Conservation (phyloP, 495 filamentous ascomycete species). For the Tricharina praecox region DNA sequence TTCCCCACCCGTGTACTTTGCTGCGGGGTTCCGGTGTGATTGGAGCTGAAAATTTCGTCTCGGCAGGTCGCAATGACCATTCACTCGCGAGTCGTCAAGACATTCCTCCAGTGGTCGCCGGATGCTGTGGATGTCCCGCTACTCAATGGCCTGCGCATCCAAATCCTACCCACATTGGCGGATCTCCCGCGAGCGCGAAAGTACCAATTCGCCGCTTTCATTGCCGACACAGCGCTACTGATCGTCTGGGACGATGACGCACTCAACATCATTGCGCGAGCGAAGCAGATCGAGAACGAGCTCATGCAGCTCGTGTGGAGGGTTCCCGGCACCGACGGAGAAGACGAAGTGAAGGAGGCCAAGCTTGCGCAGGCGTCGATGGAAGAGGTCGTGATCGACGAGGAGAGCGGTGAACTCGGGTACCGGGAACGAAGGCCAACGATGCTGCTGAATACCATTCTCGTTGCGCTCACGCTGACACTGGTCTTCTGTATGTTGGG, state of each 20-base stretch:
- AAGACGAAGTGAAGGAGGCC: constrained; percentile 37
- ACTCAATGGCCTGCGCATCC: constrained; percentile 54
- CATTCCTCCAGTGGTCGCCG: constrained; percentile 52
- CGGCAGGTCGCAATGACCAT: constrained; percentile 60
- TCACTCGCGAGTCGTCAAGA: constrained; percentile 58
- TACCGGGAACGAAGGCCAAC: constrained; percentile 41
- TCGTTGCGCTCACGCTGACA: constrained; percentile 46
- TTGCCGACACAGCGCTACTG: constrained; percentile 47
- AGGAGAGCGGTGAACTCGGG: constrained; percentile 49
- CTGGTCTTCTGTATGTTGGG: constrained; percentile 47
- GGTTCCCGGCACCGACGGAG: constrained; percentile 32
- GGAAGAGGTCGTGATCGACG: constrained; percentile 46
- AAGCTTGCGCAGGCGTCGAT: constrained; percentile 21
- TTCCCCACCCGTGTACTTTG: constrained; percentile 3
- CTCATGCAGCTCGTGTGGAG: constrained; percentile 61
- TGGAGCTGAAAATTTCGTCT: not conserved
- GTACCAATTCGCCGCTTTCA: constrained; percentile 60
- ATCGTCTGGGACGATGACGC: constrained; percentile 68
- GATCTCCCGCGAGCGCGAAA: constrained; percentile 51
- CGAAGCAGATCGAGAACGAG: constrained; percentile 51
- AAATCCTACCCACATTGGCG: constrained; percentile 52
- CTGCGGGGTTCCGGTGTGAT: not conserved
- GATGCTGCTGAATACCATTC: constrained; percentile 47
- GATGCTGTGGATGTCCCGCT: constrained; percentile 57
- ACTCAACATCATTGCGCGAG: constrained; percentile 45